Base-by-base conservation (phyloP, 164 flowering plant genomes). In the Vitis rotundifolia region DNA sequence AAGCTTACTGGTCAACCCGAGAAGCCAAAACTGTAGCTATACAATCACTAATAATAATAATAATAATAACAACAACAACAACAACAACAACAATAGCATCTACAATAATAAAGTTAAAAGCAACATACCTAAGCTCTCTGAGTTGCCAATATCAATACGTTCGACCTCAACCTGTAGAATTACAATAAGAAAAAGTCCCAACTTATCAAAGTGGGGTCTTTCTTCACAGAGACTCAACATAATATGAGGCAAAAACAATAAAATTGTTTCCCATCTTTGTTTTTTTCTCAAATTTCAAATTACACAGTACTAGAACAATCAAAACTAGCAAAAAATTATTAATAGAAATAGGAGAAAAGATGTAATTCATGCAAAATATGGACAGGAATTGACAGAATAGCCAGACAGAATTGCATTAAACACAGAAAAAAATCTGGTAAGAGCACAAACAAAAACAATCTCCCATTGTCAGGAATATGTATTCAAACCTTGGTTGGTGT, bases 81-180 rank as follows among this genome's bases (percentile, higher is more conserved):
- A 37, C 44, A 37, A 37, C 44, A 53, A 53, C 56, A 37, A 37
- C 44, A 37, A 37, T 6, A 53, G 11, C 56, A 9, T 63, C 11
- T 16, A 7, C 12, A 26, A 9, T 11, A 11, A 16, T 66, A 54
- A 19, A 59, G 18, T 31, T 28, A 53, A 55, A 48, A 8, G 22
- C 56, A 66, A 49, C 80, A 66, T 76, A 86, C 97, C 97, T 78
- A 80, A 71, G 72, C 68, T 76, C 66, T 78, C 86, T 61, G 83
- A 58, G 57, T 85, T 85, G 3, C 87, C 91, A 74, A 80, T 76
- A 75, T 85, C 90, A 64, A 88, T 87, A 66, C 83, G 73, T 72
- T 90, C 94, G 73, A 86, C 85, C 77, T 84, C 92, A 75, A 83
- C 89, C 91, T 91, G 88, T 59, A 71, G 47, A 4, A 67, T 15